Base-by-base conservation (phyloP, 768 basidiomycete genomes). In the Rhizopogon roseolus region DNA sequence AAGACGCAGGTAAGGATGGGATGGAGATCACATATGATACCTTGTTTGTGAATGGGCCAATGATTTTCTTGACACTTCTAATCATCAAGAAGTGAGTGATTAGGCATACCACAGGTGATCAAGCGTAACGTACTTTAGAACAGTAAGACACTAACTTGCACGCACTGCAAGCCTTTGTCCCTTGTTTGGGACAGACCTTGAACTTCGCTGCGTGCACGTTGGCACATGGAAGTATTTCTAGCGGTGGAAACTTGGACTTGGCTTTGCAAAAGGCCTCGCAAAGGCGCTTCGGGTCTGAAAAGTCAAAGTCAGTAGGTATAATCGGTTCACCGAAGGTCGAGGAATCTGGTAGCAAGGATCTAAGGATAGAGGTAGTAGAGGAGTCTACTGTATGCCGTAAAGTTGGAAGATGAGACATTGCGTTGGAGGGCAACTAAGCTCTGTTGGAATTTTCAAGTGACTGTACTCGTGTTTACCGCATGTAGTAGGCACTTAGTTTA, bases 91-190 rank as follows among this genome's bases (percentile, higher is more conserved):
- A 10, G 5, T 43, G 6, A 36, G 6, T 42, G 13, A 52, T n/a
- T 17, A 7, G 11, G 27, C 25, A 2, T 17, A 19, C 11, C 8
- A 22, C 16, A 7, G 34, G 19, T 6, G 6, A 44, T 34, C 27
- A 55, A 2, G 19, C 10, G 1, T 6, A 43, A 1, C 61, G 37
- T 44, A 60, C 65, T 55, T 64, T 72, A 8, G 77, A 78, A 57
- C 78, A 79, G 55, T 79, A 79, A 17, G 71, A 71, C 1, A 77
- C 76, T 14, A 78, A 58, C 46, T 56, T 69, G 58, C 76, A 78
- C 19, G 58, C 51, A 29, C 60, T 54, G 42, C 66, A 68, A 9
- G 64, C 50, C 28, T 59, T 54, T 14, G 58, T 70, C 5, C 74
- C 76, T 9, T 59, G 63, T 0, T 69, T 64, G 13, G 58, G 42